Conservation (phyloP, 2,329 filamentous ascomycete genomes). For the Colletotrichum ledebouriae region DNA sequence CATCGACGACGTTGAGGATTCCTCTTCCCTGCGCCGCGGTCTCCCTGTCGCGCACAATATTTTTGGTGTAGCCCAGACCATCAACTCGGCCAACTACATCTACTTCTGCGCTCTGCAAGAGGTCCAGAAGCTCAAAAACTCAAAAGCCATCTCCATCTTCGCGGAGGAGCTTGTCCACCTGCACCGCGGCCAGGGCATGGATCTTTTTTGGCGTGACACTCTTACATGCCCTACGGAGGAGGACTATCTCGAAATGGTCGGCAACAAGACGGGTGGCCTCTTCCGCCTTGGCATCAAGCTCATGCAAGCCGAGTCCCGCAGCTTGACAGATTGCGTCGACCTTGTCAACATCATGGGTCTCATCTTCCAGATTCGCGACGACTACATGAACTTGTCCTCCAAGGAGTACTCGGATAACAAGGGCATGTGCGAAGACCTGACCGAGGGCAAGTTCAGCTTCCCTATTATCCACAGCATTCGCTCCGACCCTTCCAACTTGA, state of each 20-base stretch:
- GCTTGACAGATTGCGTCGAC: constrained; percentile 78
- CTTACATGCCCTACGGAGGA: constrained; percentile 87
- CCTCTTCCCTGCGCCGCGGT: constrained; percentile 80
- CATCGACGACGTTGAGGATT: constrained; percentile 91
- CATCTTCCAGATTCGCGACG: constrained; percentile 91
- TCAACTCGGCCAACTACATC: constrained; percentile 91
- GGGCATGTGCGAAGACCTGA: constrained; percentile 93
- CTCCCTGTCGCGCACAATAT: constrained; percentile 87
- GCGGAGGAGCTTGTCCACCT: constrained; percentile 87
- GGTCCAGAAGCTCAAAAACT: constrained; percentile 78
- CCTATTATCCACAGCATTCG: constrained; percentile 95
- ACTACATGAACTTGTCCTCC: constrained; percentile 89
- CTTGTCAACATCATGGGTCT: constrained; percentile 88
- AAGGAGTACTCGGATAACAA: constrained; percentile 88
- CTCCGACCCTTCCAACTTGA: constrained; percentile 77
- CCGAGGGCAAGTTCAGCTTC: constrained; percentile 97
- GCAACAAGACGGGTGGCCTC: constrained; percentile 89
- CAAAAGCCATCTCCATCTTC: constrained; percentile 77
- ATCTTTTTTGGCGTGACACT: constrained; percentile 90
- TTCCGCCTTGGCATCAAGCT: constrained; percentile 88
- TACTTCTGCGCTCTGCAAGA: constrained; percentile 86
- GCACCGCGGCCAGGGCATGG: constrained; percentile 90
- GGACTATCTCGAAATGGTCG: constrained; percentile 95
- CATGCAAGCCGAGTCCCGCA: constrained; percentile 81
- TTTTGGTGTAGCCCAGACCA: constrained; percentile 88